phyloP scores from a whole-genome alignment of 1,284 basidiomycete genomes.

The Sanguinoderma infundibulare region DNA sequence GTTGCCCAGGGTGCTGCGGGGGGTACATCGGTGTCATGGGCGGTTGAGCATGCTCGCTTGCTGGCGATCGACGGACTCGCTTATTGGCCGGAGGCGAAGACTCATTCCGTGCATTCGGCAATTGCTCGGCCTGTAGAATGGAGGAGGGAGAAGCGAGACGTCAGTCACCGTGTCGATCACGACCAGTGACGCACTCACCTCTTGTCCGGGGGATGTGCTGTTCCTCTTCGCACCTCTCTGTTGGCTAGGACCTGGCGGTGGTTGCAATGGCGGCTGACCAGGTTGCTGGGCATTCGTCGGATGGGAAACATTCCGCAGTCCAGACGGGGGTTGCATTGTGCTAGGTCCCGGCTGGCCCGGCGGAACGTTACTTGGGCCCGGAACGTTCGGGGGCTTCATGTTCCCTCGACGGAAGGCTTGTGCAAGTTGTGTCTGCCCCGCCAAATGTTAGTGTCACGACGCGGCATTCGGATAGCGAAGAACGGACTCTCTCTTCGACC shows the following conservation, averaged over 20 bases:
- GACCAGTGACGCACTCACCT: conserved; percentile 44
- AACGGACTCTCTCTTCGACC: conserved; percentile 60
- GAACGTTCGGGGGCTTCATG: conserved; percentile 18
- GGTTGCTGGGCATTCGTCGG: conserved; percentile 5
- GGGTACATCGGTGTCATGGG: conserved; percentile 36
- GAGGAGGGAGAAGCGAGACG: background rate
- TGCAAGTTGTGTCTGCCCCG: conserved; percentile 44
- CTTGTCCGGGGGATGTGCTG: conserved; percentile 73
- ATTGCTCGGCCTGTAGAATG: conserved; percentile 51
- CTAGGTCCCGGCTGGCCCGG: conserved; percentile 29
- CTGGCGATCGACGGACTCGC: conserved; percentile 59
- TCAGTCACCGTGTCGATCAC: conserved; percentile 12
- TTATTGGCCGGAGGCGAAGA: conserved; percentile 70
- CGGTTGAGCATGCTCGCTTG: conserved; percentile 40
- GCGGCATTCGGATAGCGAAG: conserved; percentile 7
- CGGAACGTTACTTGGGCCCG: conserved; percentile 22
- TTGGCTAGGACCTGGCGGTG: conserved; percentile 30
- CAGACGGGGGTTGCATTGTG: conserved; percentile 38
- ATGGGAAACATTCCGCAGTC: conserved; percentile 29
- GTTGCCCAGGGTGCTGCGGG: conserved; percentile 5
- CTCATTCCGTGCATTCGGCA: conserved; percentile 49
- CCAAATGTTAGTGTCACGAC: background rate
- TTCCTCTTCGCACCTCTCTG: conserved; percentile 57
- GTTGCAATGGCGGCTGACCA: conserved; percentile 29
- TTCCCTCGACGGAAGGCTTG: conserved; percentile 22